A percentile compares a stretch with the other conserved stretches of the same genome.
These are phyloP conservation scores for Balakata baccata DNA, from an alignment of 345 rosid species.

Conservation along the genomic window DNA sequence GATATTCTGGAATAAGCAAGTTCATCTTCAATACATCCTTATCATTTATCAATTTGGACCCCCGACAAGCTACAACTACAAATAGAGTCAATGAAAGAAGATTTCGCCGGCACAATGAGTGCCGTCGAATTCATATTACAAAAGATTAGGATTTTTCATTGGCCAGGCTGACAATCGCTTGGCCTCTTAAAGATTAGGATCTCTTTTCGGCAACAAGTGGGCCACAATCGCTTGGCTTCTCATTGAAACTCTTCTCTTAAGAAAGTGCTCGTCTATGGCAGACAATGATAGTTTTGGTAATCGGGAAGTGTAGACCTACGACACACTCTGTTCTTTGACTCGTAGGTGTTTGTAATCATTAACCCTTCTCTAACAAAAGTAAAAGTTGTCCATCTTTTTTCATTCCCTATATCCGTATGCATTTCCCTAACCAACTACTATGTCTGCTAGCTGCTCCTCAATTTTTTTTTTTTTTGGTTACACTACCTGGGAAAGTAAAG, in stretches of 20 bases:
- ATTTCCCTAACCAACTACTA: too few species aligned
- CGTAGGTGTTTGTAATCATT: not conserved
- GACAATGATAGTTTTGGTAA: not conserved
- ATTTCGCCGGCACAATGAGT: slow-evolving; percentile 48
- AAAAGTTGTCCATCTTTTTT: not conserved
- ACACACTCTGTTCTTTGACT: not conserved
- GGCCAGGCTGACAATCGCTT: too few species aligned
- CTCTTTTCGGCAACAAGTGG: too few species aligned
- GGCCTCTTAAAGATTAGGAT: too few species aligned
- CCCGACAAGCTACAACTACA: slow-evolving; percentile 56
- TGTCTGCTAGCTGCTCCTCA: too few species aligned
- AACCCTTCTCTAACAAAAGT: not conserved
- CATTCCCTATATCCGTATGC: too few species aligned
- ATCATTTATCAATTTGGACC: slow-evolving; percentile 66
- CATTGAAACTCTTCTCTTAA: too few species aligned
- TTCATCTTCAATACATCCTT: slow-evolving; percentile 54
- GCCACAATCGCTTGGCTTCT: too few species aligned
- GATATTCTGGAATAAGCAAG: slow-evolving; percentile 61
- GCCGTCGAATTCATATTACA: slow-evolving; percentile 46
- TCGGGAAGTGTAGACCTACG: not conserved
- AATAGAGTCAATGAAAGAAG: slow-evolving; percentile 64
- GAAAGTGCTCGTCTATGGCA: too few species aligned
- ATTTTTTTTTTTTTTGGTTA: too few species aligned
- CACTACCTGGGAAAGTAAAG: too few species aligned
- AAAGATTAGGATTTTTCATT: too few species aligned